Conservation (phyloP, 2,329 filamentous ascomycete species). For the Neoscytalidium dimidiatum region DNA sequence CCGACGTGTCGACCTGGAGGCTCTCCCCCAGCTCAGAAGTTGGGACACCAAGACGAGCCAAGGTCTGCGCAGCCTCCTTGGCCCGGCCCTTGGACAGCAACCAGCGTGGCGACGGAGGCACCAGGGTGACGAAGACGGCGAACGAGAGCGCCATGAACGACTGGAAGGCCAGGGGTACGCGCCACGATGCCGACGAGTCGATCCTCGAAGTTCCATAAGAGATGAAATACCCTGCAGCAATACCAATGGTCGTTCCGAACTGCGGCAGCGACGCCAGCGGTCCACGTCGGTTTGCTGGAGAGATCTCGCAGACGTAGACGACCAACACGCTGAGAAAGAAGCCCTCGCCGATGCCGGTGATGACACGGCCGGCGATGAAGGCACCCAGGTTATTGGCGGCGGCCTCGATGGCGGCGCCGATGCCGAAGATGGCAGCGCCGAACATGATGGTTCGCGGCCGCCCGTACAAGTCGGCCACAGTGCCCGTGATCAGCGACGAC, state of each 20-base stretch:
- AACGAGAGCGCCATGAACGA: constrained; percentile 45
- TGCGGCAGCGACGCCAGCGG: constrained; percentile 56
- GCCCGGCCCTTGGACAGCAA: constrained; percentile 51
- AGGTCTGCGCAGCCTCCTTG: constrained; percentile 44
- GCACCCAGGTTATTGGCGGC: constrained; percentile 50
- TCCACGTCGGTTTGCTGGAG: constrained; percentile 54
- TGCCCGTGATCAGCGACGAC: constrained; percentile 58
- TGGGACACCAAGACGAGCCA: constrained; percentile 34
- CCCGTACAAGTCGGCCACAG: constrained; percentile 58
- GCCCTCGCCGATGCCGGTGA: constrained; percentile 63
- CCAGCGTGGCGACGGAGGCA: constrained; percentile 63
- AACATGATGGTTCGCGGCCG: constrained; percentile 52
- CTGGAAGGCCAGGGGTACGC: constrained; percentile 57
- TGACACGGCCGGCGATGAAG: constrained; percentile 56
- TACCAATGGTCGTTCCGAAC: constrained; percentile 52
- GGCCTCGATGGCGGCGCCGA: constrained; percentile 48
- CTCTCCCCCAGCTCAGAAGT: constrained; percentile 13
- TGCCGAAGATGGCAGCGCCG: constrained; percentile 54
- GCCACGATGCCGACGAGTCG: constrained; percentile 55
- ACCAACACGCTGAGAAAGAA: constrained; percentile 49
- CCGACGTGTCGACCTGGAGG: background rate
- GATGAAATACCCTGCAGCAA: constrained; percentile 60
- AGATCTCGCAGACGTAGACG: constrained; percentile 61
- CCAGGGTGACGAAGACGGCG: constrained; percentile 40
- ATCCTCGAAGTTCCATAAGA: constrained; percentile 59